These are phyloP conservation scores for Yarrowia yakushimensis DNA, from an alignment of 805 yeast genomes.

Conservation along the genomic window DNA sequence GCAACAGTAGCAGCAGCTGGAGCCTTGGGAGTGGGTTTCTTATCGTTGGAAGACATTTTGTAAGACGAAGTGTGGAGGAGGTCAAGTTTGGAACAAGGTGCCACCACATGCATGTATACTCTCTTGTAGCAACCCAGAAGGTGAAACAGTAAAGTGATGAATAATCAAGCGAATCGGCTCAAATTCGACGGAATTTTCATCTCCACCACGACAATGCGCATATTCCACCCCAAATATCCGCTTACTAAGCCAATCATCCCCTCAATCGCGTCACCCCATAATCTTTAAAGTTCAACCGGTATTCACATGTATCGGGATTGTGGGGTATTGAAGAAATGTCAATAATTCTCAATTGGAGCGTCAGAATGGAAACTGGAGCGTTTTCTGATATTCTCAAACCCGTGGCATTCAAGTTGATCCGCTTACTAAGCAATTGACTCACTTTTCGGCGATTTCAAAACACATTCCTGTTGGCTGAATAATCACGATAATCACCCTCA, in stretches of 20 bases:
- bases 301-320: constrained; percentile 20
- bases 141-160: background rate
- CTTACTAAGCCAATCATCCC: background rate
- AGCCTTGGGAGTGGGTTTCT: background rate
- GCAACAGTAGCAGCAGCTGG: background rate
- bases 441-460: too few species aligned
- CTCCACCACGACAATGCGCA: background rate
- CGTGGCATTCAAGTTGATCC: too few species aligned
- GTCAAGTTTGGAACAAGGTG: background rate
- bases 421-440: background rate
- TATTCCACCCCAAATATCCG: background rate
- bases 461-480: background rate
- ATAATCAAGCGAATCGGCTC: background rate
- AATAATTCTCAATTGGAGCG: background rate
- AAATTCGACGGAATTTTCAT: background rate
- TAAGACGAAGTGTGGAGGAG: background rate
- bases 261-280: background rate
- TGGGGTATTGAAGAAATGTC: background rate
- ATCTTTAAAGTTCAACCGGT: background rate
- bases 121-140: background rate
- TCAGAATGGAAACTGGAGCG: background rate
- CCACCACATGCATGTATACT: background rate
- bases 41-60: constrained; percentile 12
- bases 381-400: too few species aligned
- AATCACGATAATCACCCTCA: background rate